Evolutionary conservation across 768 basidiomycete genomes (phyloP), one percentile per base, ranked within the genome.

Genomic region (Amyloporia xantha): DNA sequence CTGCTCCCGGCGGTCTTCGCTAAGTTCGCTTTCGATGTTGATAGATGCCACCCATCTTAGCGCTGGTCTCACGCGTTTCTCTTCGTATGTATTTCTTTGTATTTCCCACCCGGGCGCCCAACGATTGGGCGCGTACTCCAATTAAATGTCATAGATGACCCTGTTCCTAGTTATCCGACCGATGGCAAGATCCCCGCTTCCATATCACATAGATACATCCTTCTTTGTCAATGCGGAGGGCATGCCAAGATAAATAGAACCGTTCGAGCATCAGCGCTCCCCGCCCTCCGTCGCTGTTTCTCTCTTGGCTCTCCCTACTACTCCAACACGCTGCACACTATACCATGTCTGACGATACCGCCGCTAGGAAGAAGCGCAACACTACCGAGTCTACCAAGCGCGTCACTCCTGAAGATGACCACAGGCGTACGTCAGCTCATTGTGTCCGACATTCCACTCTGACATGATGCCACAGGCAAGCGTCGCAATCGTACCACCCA

Each of bases 401-500:
- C 19, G 58, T 68, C 20, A 44, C 57, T 28, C 61, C 72, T 17
- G 75, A 74, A 30, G 72, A 70, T 44, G 79, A 80, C 59, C 78
- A 82, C 51, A 72, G 79, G 24, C 59, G 62, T 63, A 52, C 41
- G 60, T 50, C 2, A 25, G 20, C 40, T 21, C 44, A n/a, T 7
- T 30, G 13, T 17, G 25, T 26, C 10, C 24, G 9, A 3, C n/a
- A 43, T 66, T 62, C 58, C 23, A 62, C 62, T 61, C 53, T 45
- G 40, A 54, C 47, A 21, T 28, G 19, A 12, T 37, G 19, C n/a
- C 17, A 13, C 43, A 62, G 60, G 61, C 24, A 63, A 63, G 49
- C 77, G 81, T 54, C 80, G 84, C 39, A 86, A 86, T 60, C 76
- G 84, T 45, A 84, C 82, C 5, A 86, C 82, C 2, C 82, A 84